Base-by-base conservation (phyloP, 2,329 filamentous ascomycete species). In the Rhinocladiella similis region DNA sequence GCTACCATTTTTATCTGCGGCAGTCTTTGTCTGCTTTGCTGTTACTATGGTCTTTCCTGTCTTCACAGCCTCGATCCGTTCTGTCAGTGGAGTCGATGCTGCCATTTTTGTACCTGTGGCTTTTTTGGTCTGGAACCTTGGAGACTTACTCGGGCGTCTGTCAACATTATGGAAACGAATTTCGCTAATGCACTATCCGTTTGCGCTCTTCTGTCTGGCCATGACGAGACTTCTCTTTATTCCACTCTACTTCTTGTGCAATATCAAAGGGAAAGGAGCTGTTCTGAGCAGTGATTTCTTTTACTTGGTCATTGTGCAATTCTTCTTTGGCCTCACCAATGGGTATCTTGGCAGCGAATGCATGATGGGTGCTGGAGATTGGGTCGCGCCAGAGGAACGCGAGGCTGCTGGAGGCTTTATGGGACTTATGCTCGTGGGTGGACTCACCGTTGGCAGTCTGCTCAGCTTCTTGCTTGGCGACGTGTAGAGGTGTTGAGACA, bases 21-120 rank as follows among this genome's bases (percentile, higher is more conserved):
- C 89, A 6, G 84, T 97, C 13, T 91, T 90, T 66, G 70, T 92
- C 62, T 91, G 87, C 68, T 97, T 97, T 68, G 75, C 81, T 41
- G 75, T 93, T 53, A 92, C 92, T 48, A 97, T 99, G 93, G 86
- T 94, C 70, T 97, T 92, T 77, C 94, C 94, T 1, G 90, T 97
- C 59, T 95, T 95, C 73, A 97, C 94, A 0, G 76, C 81, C 55
- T 84, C 87, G 72, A 87, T 88, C 50, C 62, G 78, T 19, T 83
- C 80, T 2, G 75, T 81, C 57, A 78, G 82, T 12, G 76, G 80
- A 12, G 83, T 95, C 63, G 83, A 74, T 53, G 69, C 85, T 50
- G 79, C 85, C 0, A 85, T 87, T 14, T 99, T 97, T 71, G 92
- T 97, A 56, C 92, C 94, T 0, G 80, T 97, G 0, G 91, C 83